phyloP scores from a whole-genome alignment of 257 asterid species.

The Solanum chaucha region DNA sequence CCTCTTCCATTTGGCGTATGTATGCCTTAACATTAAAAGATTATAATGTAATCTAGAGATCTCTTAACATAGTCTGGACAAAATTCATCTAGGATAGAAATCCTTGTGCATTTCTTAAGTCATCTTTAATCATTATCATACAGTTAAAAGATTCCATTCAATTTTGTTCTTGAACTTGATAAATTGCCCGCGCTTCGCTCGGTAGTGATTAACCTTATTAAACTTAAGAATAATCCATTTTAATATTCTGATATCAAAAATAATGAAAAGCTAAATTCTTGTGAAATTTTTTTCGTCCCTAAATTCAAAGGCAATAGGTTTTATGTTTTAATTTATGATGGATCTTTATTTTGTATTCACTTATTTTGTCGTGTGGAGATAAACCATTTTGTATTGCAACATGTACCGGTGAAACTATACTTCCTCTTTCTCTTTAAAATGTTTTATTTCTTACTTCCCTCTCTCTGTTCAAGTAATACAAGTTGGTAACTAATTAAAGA shows the following conservation, averaged over 20 bases:
- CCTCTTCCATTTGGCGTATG: neutral
- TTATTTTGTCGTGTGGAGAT: neutral
- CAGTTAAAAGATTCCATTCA: neutral
- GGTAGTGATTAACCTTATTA: no score
- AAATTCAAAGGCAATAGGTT: neutral
- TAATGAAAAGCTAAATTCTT: neutral
- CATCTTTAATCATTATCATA: neutral
- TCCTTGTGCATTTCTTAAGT: neutral
- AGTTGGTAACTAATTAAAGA: neutral
- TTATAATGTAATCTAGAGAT: neutral
- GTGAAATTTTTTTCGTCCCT: no score
- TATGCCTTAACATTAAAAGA: neutral
- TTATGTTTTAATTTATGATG: neutral
- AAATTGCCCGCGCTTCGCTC: neutral
- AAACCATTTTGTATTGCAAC: neutral
- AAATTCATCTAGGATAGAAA: neutral
- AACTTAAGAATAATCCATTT: neutral
- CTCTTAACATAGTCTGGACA: neutral
- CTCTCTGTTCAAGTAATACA: neutral
- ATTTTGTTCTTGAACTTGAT: neutral
- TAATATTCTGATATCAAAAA: neutral
- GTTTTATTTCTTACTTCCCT: neutral
- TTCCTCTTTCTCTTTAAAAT: neutral
- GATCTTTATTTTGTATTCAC: neutral
- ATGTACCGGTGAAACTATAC: neutral